Evolutionary conservation across 345 rosid species (phyloP).

Genomic region (Rhizophora mangle): DNA sequence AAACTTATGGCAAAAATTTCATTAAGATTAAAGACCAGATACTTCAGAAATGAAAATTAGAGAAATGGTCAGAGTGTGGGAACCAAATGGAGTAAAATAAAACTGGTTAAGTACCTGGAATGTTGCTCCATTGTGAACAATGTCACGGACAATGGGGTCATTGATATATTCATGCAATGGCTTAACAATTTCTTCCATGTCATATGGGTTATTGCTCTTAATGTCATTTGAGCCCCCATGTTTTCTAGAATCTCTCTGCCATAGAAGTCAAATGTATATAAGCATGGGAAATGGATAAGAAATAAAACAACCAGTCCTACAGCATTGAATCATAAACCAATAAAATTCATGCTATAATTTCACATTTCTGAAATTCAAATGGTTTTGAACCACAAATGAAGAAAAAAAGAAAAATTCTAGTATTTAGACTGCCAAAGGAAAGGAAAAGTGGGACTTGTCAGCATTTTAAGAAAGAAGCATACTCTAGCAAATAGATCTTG

Average conservation of each 20-base stretch:
- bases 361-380: neutral
- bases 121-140: constrained; percentile 87
- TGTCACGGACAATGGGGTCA: constrained; percentile 69
- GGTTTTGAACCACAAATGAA: neutral
- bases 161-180: constrained; percentile 71
- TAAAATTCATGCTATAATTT: no score
- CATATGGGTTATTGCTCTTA: constrained; percentile 55
- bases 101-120: constrained; percentile 60
- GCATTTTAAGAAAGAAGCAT: constrained; percentile 22
- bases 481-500: constrained; percentile 92
- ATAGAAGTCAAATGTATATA: constrained; percentile 1
- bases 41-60: neutral
- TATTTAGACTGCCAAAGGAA: neutral
- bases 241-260: constrained; percentile 71
- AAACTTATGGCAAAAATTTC: no score
- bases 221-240: constrained; percentile 38
- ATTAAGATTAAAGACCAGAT: neutral
- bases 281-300: neutral
- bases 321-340: neutral
- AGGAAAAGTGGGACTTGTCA: neutral
- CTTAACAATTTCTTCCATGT: constrained; percentile 75
- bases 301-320: neutral
- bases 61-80: neutral
- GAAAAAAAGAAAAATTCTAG: constrained; percentile 8
- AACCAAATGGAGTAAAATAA: constrained; percentile 7